These are phyloP conservation scores for Platanthera zijinensis DNA, from an alignment of 106 monocot species.

Conservation along the genomic window DNA sequence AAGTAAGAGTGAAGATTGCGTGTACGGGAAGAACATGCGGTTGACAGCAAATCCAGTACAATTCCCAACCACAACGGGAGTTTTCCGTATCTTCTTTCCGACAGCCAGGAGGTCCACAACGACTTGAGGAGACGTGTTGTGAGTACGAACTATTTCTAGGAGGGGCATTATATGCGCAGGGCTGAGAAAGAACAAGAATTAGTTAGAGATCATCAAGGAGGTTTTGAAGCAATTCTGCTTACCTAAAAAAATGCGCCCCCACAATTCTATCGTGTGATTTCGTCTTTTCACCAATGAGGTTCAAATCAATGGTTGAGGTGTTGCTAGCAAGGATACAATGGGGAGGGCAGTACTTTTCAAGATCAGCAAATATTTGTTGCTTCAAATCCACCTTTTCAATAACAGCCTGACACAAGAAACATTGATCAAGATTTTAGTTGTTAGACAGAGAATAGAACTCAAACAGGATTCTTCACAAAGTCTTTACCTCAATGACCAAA, in stretches of 20 bases:
- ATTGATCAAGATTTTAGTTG: background rate
- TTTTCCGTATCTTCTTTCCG: constrained; percentile 88
- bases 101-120: constrained; percentile 82
- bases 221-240: background rate
- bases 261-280: constrained; percentile 74
- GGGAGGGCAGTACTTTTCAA: constrained; percentile 74
- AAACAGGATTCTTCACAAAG: background rate
- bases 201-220: constrained; percentile 2
- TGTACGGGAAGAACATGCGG: constrained; percentile 97
- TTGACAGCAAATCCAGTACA: constrained; percentile 99
- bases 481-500: constrained; percentile 80
- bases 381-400: constrained; percentile 86
- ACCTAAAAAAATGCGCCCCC: constrained; percentile 98
- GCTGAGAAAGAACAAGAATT: constrained; percentile 28
- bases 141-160: constrained; percentile 83
- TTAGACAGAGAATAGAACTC: background rate
- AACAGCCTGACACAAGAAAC: constrained; percentile 56
- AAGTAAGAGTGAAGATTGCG: constrained; percentile 69
- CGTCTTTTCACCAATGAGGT: constrained; percentile 75
- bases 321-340: constrained; percentile 89
- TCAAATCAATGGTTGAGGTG: constrained; percentile 93
- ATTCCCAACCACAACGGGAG: constrained; percentile 84
- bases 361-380: constrained; percentile 90
- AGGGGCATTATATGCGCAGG: constrained; percentile 99
- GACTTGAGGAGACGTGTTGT: constrained; percentile 85